phyloP scores from a whole-genome alignment of 352 stramenopile species.

The Phytophthora capsici region DNA sequence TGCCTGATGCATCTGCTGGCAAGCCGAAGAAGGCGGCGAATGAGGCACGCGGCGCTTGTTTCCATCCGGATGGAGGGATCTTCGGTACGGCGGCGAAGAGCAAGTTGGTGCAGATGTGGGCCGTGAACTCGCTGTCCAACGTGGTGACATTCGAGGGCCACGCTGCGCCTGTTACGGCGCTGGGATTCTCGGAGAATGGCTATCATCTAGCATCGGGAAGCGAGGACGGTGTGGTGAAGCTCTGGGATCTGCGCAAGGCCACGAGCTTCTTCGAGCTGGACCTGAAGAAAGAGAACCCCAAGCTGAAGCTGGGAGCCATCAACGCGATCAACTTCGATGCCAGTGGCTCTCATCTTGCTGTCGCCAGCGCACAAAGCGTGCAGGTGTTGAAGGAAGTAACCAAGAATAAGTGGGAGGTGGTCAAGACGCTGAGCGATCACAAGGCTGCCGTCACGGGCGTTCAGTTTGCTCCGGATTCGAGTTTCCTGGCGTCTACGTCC shows the following conservation, averaged over 20 bases:
- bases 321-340: constrained; percentile 67
- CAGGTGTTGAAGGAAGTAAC: constrained; percentile 64
- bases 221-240: constrained; percentile 79
- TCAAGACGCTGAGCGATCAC: constrained; percentile 72
- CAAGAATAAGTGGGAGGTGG: constrained; percentile 70
- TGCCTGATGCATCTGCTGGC: constrained; percentile 28
- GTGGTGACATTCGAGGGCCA: constrained; percentile 91
- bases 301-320: constrained; percentile 52
- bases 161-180: constrained; percentile 59
- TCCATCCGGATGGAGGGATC: constrained; percentile 97
- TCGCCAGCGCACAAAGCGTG: constrained; percentile 50
- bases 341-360: constrained; percentile 63
- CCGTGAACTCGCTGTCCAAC: constrained; percentile 87
- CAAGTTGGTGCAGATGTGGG: constrained; percentile 92
- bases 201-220: constrained; percentile 92
- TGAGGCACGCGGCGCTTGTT: constrained; percentile 52
- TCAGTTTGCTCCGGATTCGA: constrained; percentile 64
- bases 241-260: constrained; percentile 96
- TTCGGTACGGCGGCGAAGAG: constrained; percentile 76
- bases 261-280: constrained; percentile 79
- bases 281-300: constrained; percentile 42
- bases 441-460: constrained; percentile 71
- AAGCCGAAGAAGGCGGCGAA: constrained; percentile 44
- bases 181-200: constrained; percentile 96
- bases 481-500: constrained; percentile 68